Conservation (phyloP, 805 yeast genomes). For the Blastobotrys parvus region DNA sequence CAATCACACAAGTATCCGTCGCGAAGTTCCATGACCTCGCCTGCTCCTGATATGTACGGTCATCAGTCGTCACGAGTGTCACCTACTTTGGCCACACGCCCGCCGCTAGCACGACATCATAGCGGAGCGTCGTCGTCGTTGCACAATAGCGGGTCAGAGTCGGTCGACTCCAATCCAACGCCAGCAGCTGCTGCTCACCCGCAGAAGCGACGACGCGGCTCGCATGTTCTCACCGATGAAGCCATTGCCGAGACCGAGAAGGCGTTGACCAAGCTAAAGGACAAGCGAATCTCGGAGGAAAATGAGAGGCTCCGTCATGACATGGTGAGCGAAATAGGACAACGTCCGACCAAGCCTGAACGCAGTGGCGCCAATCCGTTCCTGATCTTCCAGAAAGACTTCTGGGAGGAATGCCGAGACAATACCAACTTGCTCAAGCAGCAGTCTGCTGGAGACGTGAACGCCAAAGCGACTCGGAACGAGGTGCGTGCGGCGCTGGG, state of each 20-base stretch:
- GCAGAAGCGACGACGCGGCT: neutral
- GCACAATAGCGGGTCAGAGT: neutral
- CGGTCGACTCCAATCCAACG: neutral
- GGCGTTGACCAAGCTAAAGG: constrained; percentile 20
- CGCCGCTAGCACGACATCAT: neutral
- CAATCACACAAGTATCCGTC: neutral
- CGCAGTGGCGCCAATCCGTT: constrained; percentile 34
- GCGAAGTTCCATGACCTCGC: constrained; percentile 3
- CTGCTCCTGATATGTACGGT: neutral
- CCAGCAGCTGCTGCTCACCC: neutral
- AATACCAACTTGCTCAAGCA: constrained; percentile 29
- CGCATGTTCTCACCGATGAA: neutral
- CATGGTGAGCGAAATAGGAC: constrained; percentile 30
- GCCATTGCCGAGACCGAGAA: neutral
- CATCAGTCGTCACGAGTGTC: too few species aligned
- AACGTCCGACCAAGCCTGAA: constrained; percentile 31
- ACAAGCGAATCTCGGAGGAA: constrained; percentile 23
- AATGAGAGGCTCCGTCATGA: constrained; percentile 29
- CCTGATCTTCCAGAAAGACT: constrained; percentile 33
- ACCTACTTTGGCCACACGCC: neutral
- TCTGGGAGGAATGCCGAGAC: constrained; percentile 33
- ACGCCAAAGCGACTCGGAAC: constrained; percentile 28
- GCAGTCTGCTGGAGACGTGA: constrained; percentile 23
- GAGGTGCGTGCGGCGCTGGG: constrained; percentile 34
- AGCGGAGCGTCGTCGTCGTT: neutral